Evolutionary conservation across 2,329 filamentous ascomycete species (phyloP), one percentile per base, ranked within the genome.

Genomic region (Nemania sp.): DNA sequence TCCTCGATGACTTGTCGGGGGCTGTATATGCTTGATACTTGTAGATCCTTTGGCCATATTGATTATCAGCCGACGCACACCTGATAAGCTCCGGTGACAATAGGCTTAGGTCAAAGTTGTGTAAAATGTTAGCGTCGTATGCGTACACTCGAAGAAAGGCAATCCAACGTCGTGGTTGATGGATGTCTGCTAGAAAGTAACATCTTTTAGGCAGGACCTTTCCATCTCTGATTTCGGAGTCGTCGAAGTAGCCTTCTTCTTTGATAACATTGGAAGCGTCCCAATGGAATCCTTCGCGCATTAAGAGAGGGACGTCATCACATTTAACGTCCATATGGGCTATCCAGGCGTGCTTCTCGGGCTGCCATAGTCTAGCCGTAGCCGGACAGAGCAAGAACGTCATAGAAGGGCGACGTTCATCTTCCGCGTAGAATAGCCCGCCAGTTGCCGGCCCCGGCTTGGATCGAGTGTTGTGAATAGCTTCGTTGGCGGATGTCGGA

Each of bases 271-370:
- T 59, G 45, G 45, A 45, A 18, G 10, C 13, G 21, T 53, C 53
- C 53, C 40, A 57, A 25, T 48, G n/a, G n/a, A 60, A 60, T 5
- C 58, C 58, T 35, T 60, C 58, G 35, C 58, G 58, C 53, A 60
- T 60, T 11, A 60, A 45, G 6, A 48, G 53, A 53, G 58, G 58
- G 3, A 60, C 48, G 5, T 60, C 53, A 10, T 3, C 9, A 48
- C 58, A 60, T 53, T 60, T 60, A 17, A 60, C 18, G 3, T 43
- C 2, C 34, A 60, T 2, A n/a, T 3, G 3, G 2, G 58, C 58
- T 10, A 53, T 2, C 53, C 58, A 60, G 1, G 57, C 48, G 32
- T 60, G 58, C 43, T 35, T 12, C 13, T n/a, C 18, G 2, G 32
- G 5, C 4, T 5, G 0, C 11, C 1, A n/a, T 17, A 21, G n/a